Percentiles rank a stretch among this genome's conserved stretches.
phyloP scores from a whole-genome alignment of 139 green algal genomes.

The Picochlorum sp. region DNA sequence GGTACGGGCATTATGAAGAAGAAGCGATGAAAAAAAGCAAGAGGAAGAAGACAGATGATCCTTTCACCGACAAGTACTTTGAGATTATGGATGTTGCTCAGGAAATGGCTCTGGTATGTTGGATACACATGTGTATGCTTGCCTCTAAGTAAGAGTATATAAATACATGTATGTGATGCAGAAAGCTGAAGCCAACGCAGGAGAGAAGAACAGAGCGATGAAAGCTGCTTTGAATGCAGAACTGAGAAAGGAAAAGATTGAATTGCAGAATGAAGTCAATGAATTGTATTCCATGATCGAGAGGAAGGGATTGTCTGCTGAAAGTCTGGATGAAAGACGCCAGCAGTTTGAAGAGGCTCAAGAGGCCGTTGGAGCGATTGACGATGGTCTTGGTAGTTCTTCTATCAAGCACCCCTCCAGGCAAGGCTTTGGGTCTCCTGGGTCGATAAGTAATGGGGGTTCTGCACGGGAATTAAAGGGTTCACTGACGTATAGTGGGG shows the following conservation, averaged over 20 bases:
- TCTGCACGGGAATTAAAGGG: neutral
- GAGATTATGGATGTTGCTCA: slow-evolving; percentile 49
- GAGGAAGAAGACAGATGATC: slow-evolving; percentile 44
- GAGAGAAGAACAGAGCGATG: slow-evolving; percentile 65
- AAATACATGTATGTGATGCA: slow-evolving; percentile 24
- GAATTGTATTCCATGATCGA: slow-evolving; percentile 19
- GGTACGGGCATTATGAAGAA: slow-evolving; percentile 71
- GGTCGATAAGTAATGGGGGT: too few species aligned
- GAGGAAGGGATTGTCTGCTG: slow-evolving; percentile 13
- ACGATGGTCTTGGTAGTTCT: neutral
- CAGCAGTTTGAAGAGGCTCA: slow-evolving; percentile 4
- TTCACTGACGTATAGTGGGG: neutral
- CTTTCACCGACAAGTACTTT: slow-evolving; percentile 57
- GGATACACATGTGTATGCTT: neutral
- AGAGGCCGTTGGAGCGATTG: neutral
- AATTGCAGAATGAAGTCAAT: slow-evolving; percentile 20
- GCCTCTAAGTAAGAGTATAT: neutral
- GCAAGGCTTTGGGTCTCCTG: too few species aligned
- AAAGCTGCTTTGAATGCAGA: slow-evolving; percentile 74
- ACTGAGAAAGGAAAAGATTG: slow-evolving; percentile 37
- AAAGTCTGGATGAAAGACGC: slow-evolving; percentile 6
- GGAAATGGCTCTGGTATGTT: slow-evolving; percentile 53
- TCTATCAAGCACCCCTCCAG: neutral
- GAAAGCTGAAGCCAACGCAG: slow-evolving; percentile 50
- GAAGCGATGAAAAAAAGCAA: slow-evolving; percentile 13